These are phyloP conservation scores for Lichtheimia corymbifera DNA, from an alignment of 371 early-diverging fungal genomes.

Conservation along the genomic window DNA sequence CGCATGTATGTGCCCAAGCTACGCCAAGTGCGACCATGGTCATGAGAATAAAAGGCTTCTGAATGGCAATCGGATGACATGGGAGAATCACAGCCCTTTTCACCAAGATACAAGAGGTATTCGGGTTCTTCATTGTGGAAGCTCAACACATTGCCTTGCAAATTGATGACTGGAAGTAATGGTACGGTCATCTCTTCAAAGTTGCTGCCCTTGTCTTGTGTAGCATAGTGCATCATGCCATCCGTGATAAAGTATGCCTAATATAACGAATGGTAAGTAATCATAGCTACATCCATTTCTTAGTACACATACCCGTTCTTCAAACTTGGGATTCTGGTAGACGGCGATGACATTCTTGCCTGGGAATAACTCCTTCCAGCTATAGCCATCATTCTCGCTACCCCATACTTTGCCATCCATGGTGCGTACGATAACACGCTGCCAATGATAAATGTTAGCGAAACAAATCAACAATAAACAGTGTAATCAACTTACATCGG, in stretches of 20 bases:
- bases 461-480: neutral
- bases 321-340: slow-evolving; percentile 71
- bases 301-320: slow-evolving; percentile 44
- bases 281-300: neutral
- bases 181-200: slow-evolving; percentile 63
- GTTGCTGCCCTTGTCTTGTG: slow-evolving; percentile 71
- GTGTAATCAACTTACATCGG: slow-evolving; percentile 28
- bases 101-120: slow-evolving; percentile 81
- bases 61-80: slow-evolving; percentile 58
- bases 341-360: slow-evolving; percentile 50
- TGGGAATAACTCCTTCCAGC: slow-evolving; percentile 61
- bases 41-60: slow-evolving; percentile 70
- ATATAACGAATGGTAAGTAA: neutral
- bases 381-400: slow-evolving; percentile 76
- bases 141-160: slow-evolving; percentile 62
- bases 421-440: slow-evolving; percentile 60
- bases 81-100: slow-evolving; percentile 49
- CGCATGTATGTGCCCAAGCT: slow-evolving; percentile 71
- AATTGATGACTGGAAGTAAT: slow-evolving; percentile 41
- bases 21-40: slow-evolving; percentile 76
- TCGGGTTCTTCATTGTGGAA: slow-evolving; percentile 81
- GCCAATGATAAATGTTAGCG: neutral
- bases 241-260: slow-evolving; percentile 76
- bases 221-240: slow-evolving; percentile 57
- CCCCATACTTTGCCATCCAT: slow-evolving; percentile 56